phyloP scores from a whole-genome alignment of 805 yeast species.

The Metschnikowia cerradonensis region DNA sequence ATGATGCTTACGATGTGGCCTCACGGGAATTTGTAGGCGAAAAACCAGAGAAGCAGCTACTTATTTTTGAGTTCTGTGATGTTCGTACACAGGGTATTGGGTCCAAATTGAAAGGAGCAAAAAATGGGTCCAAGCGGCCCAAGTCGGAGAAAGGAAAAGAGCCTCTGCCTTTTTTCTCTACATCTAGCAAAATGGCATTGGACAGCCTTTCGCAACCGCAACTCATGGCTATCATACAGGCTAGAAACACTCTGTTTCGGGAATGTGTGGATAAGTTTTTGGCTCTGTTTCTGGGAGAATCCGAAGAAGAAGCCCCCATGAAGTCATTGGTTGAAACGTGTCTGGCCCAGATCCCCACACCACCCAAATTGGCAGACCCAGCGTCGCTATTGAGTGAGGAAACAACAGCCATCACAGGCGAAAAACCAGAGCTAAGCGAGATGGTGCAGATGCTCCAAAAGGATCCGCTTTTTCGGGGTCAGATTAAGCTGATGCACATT shows the following conservation, averaged over 20 bases:
- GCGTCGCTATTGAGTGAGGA: slow-evolving; percentile 38
- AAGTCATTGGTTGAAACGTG: slow-evolving; percentile 35
- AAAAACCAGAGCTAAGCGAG: slow-evolving; percentile 22
- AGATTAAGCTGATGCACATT: slow-evolving; percentile 53
- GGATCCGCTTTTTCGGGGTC: slow-evolving; percentile 54
- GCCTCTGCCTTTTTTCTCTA: slow-evolving; percentile 21
- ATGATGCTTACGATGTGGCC: slow-evolving; percentile 56
- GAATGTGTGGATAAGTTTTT: slow-evolving; percentile 16
- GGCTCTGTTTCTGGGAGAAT: slow-evolving; percentile 9
- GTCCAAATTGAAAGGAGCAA: slow-evolving; percentile 19
- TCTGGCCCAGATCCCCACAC: slow-evolving; percentile 41
- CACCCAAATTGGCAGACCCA: slow-evolving; percentile 54
- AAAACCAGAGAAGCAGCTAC: slow-evolving; percentile 46
- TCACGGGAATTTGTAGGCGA: slow-evolving; percentile 46
- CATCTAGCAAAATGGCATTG: slow-evolving; percentile 41
- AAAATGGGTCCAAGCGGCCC: slow-evolving; percentile 7
- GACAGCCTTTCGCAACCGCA: slow-evolving; percentile 53
- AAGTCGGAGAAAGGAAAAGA: not conserved
- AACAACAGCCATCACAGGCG: not conserved
- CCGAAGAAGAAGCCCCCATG: slow-evolving; percentile 39
- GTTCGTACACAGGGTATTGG: slow-evolving; percentile 51
- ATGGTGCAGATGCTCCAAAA: slow-evolving; percentile 48
- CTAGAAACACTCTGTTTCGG: slow-evolving; percentile 52
- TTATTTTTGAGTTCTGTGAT: slow-evolving; percentile 76
- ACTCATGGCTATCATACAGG: slow-evolving; percentile 55